phyloP scores from a whole-genome alignment of 148 eudicot genomes.

The Linanthus parryae region DNA sequence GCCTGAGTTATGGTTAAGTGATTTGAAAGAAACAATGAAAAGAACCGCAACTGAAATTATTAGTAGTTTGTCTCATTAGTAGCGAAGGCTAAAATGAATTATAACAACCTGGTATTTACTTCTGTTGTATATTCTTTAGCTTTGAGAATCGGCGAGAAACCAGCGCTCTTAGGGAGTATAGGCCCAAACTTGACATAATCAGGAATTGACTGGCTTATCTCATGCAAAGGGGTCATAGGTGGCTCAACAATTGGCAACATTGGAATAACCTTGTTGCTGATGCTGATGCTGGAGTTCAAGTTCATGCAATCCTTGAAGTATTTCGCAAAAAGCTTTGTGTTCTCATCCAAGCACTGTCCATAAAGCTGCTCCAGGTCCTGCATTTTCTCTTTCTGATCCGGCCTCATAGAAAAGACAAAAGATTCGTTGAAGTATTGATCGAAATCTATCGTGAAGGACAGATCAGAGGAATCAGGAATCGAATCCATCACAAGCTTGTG shows the following conservation, averaged over 20 bases:
- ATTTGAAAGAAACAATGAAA: background rate
- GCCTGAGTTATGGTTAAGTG: background rate
- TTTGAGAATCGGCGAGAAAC: constrained; percentile 28
- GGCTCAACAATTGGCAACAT: constrained; percentile 56
- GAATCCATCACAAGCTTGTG: constrained; percentile 42
- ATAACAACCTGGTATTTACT: too few species aligned
- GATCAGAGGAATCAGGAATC: constrained; percentile 41
- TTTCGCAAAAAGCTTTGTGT: constrained; percentile 44
- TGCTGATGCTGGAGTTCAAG: constrained; percentile 27
- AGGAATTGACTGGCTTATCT: constrained; percentile 41
- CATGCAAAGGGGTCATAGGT: constrained; percentile 52
- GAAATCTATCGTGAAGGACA: constrained; percentile 46
- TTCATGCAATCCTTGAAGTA: constrained; percentile 43
- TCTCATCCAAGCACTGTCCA: constrained; percentile 46
- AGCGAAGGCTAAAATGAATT: too few species aligned
- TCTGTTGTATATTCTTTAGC: constrained; percentile 18
- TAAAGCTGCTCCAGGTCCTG: constrained; percentile 39
- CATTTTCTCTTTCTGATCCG: constrained; percentile 48
- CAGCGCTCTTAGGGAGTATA: constrained; percentile 53
- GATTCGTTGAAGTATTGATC: constrained; percentile 42
- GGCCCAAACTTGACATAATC: constrained; percentile 56
- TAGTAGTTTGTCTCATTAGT: too few species aligned
- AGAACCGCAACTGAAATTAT: too few species aligned
- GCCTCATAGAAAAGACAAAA: constrained; percentile 41
- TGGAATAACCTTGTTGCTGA: constrained; percentile 30